A percentile compares a stretch with the other conserved stretches of the same genome.
These are phyloP conservation scores for Colletotrichum higginsianum DNA, from an alignment of 2,329 filamentous ascomycete genomes.

Conservation along the genomic window DNA sequence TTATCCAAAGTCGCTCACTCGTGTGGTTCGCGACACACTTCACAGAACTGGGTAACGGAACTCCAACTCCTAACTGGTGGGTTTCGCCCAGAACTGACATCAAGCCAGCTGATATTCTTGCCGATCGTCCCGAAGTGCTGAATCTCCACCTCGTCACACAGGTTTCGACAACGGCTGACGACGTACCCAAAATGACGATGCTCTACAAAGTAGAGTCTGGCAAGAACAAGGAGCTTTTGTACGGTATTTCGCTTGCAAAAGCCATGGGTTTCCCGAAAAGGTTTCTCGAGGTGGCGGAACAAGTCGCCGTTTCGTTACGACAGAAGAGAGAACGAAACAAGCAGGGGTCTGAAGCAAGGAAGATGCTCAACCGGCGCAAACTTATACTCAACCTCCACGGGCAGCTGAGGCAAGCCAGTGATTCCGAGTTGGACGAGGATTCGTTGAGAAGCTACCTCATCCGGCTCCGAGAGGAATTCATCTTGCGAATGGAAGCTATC, in stretches of 20 bases:
- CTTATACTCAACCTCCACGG: constrained; percentile 81
- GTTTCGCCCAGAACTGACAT: constrained; percentile 28
- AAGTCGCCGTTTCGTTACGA: constrained; percentile 75
- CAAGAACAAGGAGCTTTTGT: constrained; percentile 78
- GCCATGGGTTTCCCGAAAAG: constrained; percentile 79
- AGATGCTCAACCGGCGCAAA: constrained; percentile 76
- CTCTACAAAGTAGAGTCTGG: constrained; percentile 87
- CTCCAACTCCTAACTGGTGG: background rate
- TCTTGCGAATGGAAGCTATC: constrained; percentile 77
- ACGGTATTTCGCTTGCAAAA: constrained; percentile 86
- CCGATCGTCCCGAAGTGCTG: constrained; percentile 82
- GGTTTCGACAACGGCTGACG: constrained; percentile 64
- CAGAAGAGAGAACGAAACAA: constrained; percentile 70
- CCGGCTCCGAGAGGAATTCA: constrained; percentile 82
- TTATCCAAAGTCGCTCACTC: constrained; percentile 83
- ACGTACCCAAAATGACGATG: constrained; percentile 81
- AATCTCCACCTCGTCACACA: constrained; percentile 87
- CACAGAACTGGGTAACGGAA: constrained; percentile 73
- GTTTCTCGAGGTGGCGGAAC: constrained; percentile 78
- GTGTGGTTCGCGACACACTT: constrained; percentile 98
- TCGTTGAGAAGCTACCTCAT: constrained; percentile 75
- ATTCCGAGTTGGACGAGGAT: constrained; percentile 75
- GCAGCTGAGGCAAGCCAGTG: constrained; percentile 77
- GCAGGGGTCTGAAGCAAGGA: constrained; percentile 70
- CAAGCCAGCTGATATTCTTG: constrained; percentile 75